Percentiles rank a stretch among this genome's conserved stretches.
Evolutionary conservation across 2,329 filamentous ascomycete genomes (phyloP).

Genomic region (Fusarium tanahbumbuense): DNA sequence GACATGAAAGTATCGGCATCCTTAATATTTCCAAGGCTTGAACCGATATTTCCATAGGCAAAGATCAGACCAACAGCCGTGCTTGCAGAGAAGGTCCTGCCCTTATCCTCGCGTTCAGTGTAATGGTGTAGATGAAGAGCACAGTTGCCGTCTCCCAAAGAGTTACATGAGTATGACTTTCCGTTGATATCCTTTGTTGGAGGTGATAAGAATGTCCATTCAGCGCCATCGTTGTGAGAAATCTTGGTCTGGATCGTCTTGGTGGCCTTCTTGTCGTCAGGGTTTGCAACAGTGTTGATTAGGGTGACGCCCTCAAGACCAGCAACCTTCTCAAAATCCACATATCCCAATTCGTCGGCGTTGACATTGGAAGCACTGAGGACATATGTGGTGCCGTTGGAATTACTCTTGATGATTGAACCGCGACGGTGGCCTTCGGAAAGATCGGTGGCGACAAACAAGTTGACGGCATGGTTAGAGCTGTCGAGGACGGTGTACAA

Average conservation of each 20-base stretch:
- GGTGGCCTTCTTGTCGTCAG: constrained; percentile 76
- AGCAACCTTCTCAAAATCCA: constrained; percentile 96
- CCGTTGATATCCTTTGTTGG: constrained; percentile 77
- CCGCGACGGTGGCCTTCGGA: constrained; percentile 76
- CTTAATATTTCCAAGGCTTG: constrained; percentile 71
- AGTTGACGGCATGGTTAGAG: constrained; percentile 91
- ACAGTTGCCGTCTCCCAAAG: constrained; percentile 73
- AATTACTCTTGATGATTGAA: constrained; percentile 96
- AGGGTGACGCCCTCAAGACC: constrained; percentile 90
- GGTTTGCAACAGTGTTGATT: constrained; percentile 86
- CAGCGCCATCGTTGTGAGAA: constrained; percentile 93
- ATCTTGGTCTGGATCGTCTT: constrained; percentile 93
- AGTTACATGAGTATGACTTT: constrained; percentile 76
- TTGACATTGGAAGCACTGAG: constrained; percentile 86
- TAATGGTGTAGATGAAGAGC: constrained; percentile 95
- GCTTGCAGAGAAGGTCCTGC: constrained; percentile 87
- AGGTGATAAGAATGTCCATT: constrained; percentile 83
- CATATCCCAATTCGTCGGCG: constrained; percentile 78
- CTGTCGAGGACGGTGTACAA: constrained; percentile 95
- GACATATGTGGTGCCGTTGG: constrained; percentile 95
- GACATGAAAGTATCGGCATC: constrained; percentile 93
- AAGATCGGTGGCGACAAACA: constrained; percentile 87
- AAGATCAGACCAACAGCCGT: constrained; percentile 93
- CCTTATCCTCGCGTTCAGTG: constrained; percentile 85
- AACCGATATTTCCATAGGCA: constrained; percentile 89